Base-by-base conservation (phyloP, 345 rosid species). In the Eucalyptus sideroxylon region DNA sequence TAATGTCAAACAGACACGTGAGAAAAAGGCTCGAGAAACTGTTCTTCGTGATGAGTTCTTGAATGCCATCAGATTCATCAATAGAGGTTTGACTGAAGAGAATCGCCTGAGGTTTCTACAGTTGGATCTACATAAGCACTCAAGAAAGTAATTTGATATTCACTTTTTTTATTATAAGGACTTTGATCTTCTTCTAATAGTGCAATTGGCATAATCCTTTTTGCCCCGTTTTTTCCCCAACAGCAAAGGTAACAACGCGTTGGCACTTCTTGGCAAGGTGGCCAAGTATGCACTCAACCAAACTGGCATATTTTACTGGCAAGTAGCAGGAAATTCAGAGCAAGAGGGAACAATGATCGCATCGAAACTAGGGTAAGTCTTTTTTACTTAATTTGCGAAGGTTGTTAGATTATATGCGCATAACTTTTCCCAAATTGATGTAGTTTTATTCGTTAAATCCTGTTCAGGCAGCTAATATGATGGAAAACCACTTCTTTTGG, bases 21-120 rank as follows among this genome's bases (percentile, higher is more conserved):
- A 98, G 92, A 94, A 92, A 93, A 98, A 94, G 94, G 99, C 99
- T 87, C 95, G 99, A 44, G 99, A 97, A 92, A 95, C 95, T 85
- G 95, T 97, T 93, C 97, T 98, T 87, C 96, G 94, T 80, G 92
- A 93, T 87, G 99, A 98, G 90, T 98, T 96, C 93, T 95, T 95
- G 87, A 96, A 94, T 93, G 97, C 99, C 31, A 92, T 96, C 91
- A 94, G 91, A 90, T 87, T 88, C 91, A 93, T 98, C 89, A 98
- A 97, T 87, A 95, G 92, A 90, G 93, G 93, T 92, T 88, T 94
- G 89, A 47, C 94, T 40, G 92, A 93, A 90, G 98, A 97, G 92
- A 93, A 93, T 67, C 96, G 94, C 86, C 92, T 98, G 81, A 92
- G 94, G 93, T 97, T 97, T 92, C 94, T 96, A 89, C 98, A 97